Evolutionary conservation across 1,139 yeast species (phyloP), one percentile per base, ranked within the genome.

Genomic region (Diutina catenulata): DNA sequence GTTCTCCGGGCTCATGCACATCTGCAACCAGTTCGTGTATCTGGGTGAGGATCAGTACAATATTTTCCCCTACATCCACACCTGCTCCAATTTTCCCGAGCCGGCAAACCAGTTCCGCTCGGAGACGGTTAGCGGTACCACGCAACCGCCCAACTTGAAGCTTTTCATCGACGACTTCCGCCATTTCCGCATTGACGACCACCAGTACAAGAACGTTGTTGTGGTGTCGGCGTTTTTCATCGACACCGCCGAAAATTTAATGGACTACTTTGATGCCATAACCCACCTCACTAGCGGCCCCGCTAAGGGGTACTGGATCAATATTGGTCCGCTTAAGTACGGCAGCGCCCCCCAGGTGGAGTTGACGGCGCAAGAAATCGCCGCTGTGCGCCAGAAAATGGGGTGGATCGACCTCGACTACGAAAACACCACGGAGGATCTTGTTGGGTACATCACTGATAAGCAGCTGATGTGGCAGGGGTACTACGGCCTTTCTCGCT

Each of bases 321-420:
- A 86, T 51, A 68, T 75, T 15, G 95, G 95, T 0, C 95, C 95
- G 0, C 62, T 86, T 43, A 86, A 86, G 55, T 86, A 86, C 57
- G 95, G 95, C 0, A 76, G 86, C 3, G 87, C 88, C 2, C 93
- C 95, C 1, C 74, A 71, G 46, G 81, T 78, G 2, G 94, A 84
- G 53, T 59, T 83, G 21, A 78, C 76, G 24, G 62, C 72, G 15
- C 77, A 77, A 15, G 95, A 86, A 50, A 51, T 86, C 36, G 53
- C 58, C 13, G 47, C 53, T n/a, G 49, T 80, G 10, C 60, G 87
- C 27, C 44, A 53, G 19, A 40, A 60, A 2, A 61, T 76, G 57
- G 88, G 88, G 1, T 86, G 94, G 93, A 53, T 51, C 14, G 76
- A 80, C 41, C 43, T 69, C 0, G 61, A 66, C 40, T 39, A 65